These are phyloP conservation scores for Aureococcus anophagefferens DNA, from an alignment of 108 stramenopile genomes.

Conservation along the genomic window DNA sequence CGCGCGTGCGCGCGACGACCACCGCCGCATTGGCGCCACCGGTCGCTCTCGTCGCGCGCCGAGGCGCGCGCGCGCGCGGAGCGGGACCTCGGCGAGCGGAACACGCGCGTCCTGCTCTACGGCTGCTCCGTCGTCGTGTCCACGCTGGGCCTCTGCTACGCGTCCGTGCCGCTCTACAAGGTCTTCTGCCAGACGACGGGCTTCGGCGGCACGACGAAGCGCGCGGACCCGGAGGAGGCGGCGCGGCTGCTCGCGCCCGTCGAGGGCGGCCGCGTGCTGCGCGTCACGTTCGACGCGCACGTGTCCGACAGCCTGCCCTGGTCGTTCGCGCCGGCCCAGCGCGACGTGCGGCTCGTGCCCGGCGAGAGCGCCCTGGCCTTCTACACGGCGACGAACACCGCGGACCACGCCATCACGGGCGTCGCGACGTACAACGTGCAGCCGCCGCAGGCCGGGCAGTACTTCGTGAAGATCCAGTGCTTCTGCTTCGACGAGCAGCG, in stretches of 20 bases:
- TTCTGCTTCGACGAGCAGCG: constrained; percentile 99
- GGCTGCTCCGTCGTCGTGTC: constrained; percentile 29
- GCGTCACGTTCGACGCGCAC: constrained; percentile 87
- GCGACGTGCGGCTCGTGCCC: constrained; percentile 86
- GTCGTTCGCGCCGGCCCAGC: constrained; percentile 81
- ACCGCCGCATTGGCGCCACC: no score
- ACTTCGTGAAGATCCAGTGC: constrained; percentile 99
- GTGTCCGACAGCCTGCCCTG: constrained; percentile 84
- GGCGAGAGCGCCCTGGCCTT: constrained; percentile 95
- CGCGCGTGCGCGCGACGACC: no score
- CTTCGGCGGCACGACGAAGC: constrained; percentile 59
- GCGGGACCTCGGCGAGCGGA: constrained; percentile 11
- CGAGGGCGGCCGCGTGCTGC: constrained; percentile 69
- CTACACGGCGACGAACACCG: constrained; percentile 79
- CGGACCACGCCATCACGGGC: constrained; percentile 88
- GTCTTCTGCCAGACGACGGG: constrained; percentile 98
- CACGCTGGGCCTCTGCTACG: constrained; percentile 57
- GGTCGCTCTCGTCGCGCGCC: no score
- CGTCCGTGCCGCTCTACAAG: constrained; percentile 96
- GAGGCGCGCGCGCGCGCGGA: neutral
- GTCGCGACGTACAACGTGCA: constrained; percentile 99
- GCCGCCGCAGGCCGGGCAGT: constrained; percentile 85
- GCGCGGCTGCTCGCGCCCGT: constrained; percentile 70
- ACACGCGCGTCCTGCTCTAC: constrained; percentile 31
- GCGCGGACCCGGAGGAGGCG: constrained; percentile 77